Base-by-base conservation (phyloP, 805 yeast species). In the Hyphopichia homilentoma region DNA sequence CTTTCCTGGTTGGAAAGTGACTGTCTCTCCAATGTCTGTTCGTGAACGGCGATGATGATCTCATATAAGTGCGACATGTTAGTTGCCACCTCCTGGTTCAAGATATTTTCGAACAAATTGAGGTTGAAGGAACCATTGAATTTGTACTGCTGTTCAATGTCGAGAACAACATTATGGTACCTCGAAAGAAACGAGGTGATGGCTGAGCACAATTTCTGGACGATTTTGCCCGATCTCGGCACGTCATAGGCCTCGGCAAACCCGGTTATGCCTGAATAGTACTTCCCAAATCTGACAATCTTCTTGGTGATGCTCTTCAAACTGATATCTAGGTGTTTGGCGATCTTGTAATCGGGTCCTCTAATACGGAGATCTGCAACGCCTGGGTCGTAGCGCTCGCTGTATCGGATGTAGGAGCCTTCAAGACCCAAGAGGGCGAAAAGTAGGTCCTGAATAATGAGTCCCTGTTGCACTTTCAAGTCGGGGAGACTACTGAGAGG, bases 281-380 rank as follows among this genome's bases (percentile, higher is more conserved):
- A 69, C 41, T 78, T 79, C 0, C 95, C 95, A 28, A 71, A 61
- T 30, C 67, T 70, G 8, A 77, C 70, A 16, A 88, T 55, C 32
- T 76, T 68, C 44, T 75, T 75, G 7, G 87, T 72, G 11, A 86
- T 68, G 34, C 82, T 83, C 48, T 82, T 82, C 36, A 86, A 64
- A 16, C 88, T 75, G 1, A 83, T 70, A 47, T 86, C 95, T 46
- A 93, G 61, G 36, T 75, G 77, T 43, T 77, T 81, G 25, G 84
- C 80, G 16, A 87, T 73, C 40, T 77, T 71, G 55, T 73, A 88
- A 38, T 82, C 90, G 1, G 95, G 94, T 0, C 94, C 95, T 9
- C 52, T 53, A 3, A 81, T 57, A 27, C 72, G 53, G 21, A 70
- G 64, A 9, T 57, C 61, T 7, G 47, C 32, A 21, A 57, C 50